Evolutionary conservation across 176 grass and related monocot genomes (phyloP), one percentile per base, ranked within the genome.

Genomic region (Tillandsia leiboldiana): DNA sequence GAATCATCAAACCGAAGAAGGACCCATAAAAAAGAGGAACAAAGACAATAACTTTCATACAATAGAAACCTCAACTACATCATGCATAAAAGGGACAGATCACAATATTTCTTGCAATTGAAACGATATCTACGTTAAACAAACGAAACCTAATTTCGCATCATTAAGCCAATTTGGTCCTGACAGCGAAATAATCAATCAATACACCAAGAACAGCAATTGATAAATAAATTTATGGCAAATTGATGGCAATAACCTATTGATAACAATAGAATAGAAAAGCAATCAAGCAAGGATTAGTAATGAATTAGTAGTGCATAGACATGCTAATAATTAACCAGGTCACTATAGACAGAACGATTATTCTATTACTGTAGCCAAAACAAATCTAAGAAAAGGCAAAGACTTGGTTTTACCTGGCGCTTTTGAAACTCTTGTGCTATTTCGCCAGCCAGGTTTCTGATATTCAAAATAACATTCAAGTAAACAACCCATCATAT

Each of bases 401-500:
- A 42, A 42, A 42, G 33, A 42, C 33, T 42, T 42, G 61, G 48
- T 26, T 10, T 26, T 81, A 93, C 94, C 89, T 99, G 94, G 2
- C 87, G 84, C 67, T 99, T 99, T 82, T 90, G 87, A 77, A 99
- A 99, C 70, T 99, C 89, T 61, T 90, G 87, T 48, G 94, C 82
- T 72, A 99, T 93, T 79, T 99, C 94, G 4, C 94, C 94, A 49
- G 94, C 90, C 75, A 99, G 68, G 77, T 99, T 99, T 75, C 94
- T 99, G 67, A 54, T 48, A 74, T 61, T 61, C 56, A 61, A 8
- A n/a, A 42, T 42, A 42, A 42, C 33, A 1, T 42, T 42, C 33
- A 42, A 42, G 51, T 27, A 65, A 77, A 42, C 28, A 27, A 1
- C 1, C 48, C 54, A 22, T 18, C 18, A 75, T 15, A 53, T 51